Evolutionary conservation across 345 rosid species (phyloP).

Genomic region (Psidium friedrichsthalianum): DNA sequence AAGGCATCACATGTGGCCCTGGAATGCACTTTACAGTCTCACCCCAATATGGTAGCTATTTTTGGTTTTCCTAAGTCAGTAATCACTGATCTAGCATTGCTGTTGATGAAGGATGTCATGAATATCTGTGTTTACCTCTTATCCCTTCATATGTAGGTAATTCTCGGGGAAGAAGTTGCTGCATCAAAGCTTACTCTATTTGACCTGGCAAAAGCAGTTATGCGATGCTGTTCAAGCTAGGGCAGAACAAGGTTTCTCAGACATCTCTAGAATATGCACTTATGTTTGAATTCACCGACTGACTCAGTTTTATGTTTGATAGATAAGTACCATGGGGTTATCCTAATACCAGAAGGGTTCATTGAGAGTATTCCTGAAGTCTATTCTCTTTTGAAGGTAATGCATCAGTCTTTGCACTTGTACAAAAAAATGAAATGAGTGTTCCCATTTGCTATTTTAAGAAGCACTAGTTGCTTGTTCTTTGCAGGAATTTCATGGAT

Average conservation of each 20-base stretch:
- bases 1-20: slow-evolving; percentile 98
- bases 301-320: slow-evolving; percentile 7
- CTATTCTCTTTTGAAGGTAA: slow-evolving; percentile 86
- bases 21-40: slow-evolving; percentile 97
- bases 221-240: slow-evolving; percentile 99
- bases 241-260: slow-evolving; percentile 65
- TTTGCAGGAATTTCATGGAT: slow-evolving; percentile 75
- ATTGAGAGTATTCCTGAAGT: slow-evolving; percentile 98
- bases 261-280: not conserved
- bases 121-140: not conserved
- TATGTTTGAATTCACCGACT: slow-evolving; percentile 7
- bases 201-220: slow-evolving; percentile 75
- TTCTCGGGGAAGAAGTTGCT: slow-evolving; percentile 97
- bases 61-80: not conserved
- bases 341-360: slow-evolving; percentile 94
- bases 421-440: not conserved
- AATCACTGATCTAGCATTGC: not conserved
- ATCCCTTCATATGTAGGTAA: slow-evolving; percentile 31
- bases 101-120: not conserved
- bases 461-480: not conserved
- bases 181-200: slow-evolving; percentile 96
- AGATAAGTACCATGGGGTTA: slow-evolving; percentile 95
- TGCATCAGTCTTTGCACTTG: not conserved
- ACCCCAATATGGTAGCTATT: slow-evolving; percentile 77
- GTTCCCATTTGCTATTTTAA: not conserved